These are phyloP conservation scores for Rutstroemia sp. DNA, from an alignment of 2,329 filamentous ascomycete species.

Conservation along the genomic window DNA sequence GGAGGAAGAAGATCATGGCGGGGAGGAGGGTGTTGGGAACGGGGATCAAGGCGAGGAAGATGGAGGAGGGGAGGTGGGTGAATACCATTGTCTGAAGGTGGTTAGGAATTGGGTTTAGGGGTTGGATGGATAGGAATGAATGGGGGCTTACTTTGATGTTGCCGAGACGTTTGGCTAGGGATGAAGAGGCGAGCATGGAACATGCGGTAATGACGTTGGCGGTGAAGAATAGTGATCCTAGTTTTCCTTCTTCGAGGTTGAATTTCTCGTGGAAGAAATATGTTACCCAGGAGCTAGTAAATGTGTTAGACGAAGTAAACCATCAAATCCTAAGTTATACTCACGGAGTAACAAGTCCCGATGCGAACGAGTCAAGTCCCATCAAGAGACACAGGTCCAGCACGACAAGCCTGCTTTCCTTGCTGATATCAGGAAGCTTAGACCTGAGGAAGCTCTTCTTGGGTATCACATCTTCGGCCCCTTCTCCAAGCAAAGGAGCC, in stretches of 20 bases:
- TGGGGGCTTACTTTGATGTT: constrained; percentile 50
- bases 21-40: constrained; percentile 45
- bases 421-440: constrained; percentile 51
- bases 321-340: constrained; percentile 21
- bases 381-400: constrained; percentile 60
- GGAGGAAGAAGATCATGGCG: constrained; percentile 52
- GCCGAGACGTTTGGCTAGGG: constrained; percentile 47
- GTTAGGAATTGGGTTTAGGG: too few relatives aligned
- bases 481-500: constrained; percentile 23
- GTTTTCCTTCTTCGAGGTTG: constrained; percentile 38
- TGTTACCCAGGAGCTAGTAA: constrained; percentile 46
- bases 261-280: constrained; percentile 47
- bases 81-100: constrained; percentile 60
- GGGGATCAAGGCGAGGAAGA: constrained; percentile 58
- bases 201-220: constrained; percentile 44
- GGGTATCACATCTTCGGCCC: constrained; percentile 14
- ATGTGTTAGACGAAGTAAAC: too few relatives aligned
- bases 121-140: constrained; percentile 20
- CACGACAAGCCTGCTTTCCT: constrained; percentile 46
- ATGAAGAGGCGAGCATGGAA: constrained; percentile 46
- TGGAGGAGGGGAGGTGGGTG: constrained; percentile 61
- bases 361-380: constrained; percentile 61
- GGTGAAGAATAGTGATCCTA: constrained; percentile 49
- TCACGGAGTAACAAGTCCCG: constrained; percentile 59
- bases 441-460: constrained; percentile 20